Evolutionary conservation across 768 basidiomycete species (phyloP).

Genomic region (Mycena floridula): DNA sequence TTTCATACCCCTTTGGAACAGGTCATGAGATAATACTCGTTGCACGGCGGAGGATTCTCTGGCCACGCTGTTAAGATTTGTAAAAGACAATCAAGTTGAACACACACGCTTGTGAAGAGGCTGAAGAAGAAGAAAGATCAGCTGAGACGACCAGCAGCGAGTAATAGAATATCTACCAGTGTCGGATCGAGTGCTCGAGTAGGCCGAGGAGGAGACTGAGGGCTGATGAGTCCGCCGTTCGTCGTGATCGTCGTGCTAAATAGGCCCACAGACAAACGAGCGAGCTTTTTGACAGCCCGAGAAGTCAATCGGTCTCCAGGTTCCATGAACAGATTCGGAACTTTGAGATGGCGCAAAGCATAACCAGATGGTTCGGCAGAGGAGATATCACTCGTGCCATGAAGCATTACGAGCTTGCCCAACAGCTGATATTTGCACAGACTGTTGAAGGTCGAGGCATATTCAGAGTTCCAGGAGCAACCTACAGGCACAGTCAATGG

Average conservation of each 20-base stretch:
- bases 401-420: conserved; percentile 61
- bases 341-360: conserved; percentile 44
- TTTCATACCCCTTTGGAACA: conserved; percentile 86
- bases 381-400: conserved; percentile 38
- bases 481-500: too few species aligned
- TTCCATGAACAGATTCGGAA: conserved; percentile 44
- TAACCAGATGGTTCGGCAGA: conserved; percentile 38
- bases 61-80: conserved; percentile 5
- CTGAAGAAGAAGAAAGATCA: conserved; percentile 26
- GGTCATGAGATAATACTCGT: conserved; percentile 77
- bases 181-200: conserved; percentile 54
- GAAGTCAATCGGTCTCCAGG: conserved; percentile 30
- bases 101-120: conserved; percentile 72
- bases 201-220: conserved; percentile 48
- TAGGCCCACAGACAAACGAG: conserved; percentile 40
- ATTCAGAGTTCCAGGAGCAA: conserved; percentile 47
- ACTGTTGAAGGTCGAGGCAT: conserved; percentile 47
- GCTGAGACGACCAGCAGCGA: not conserved
- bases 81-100: conserved; percentile 7
- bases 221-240: conserved; percentile 60
- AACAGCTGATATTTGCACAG: conserved; percentile 58
- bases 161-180: conserved; percentile 35
- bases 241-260: conserved; percentile 36
- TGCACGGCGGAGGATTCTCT: conserved; percentile 84
- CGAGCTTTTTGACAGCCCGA: conserved; percentile 31